Base-by-base conservation (phyloP, 345 rosid species). In the Sisymbrium altissimum region DNA sequence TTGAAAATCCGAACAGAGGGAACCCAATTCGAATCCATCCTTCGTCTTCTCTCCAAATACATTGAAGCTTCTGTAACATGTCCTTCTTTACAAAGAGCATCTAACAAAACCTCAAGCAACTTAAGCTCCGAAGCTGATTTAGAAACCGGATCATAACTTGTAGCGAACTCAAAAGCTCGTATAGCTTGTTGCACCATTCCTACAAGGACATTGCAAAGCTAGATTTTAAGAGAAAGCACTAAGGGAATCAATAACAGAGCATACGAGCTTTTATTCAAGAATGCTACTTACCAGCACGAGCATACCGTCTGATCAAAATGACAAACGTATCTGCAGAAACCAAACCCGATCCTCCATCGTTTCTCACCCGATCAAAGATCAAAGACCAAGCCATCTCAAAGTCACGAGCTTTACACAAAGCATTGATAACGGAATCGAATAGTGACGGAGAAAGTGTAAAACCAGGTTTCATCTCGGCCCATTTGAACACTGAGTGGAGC, bases 61-160 rank as follows among this genome's bases (percentile, higher is more conserved):
- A 83, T 76, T 5, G 83, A 78, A 21, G 94, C 92, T 44, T 74
- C 86, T 72, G 81, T 82, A 71, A 86, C 88, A 71, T 77, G 81
- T 66, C 89, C 92, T 81, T 92, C 93, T 81, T 92, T 89, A 70
- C 91, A 89, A 41, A 92, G 87, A 1, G 94, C 82, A 79, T 95
- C 99, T 87, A 92, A 79, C 76, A 90, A 80, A 71, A 84, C 78
- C 57, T 90, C 93, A 23, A 95, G 78, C 79, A 95, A 72, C 64
- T 70, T 70, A 33, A 19, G 29, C 59, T 73, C 81, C 3, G 61
- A 70, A 57, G 76, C 88, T 75, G 79, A 45, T 49, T 81, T 72
- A 11, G 38, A 49, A 60, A 80, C 54, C 2, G 56, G 52, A 19
- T 72, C 83, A 64, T 84, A 82, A 52, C 79, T 82, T 68, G 60